A percentile compares a stretch with the other conserved stretches of the same genome.
phyloP scores from a whole-genome alignment of 192 early-diverging fungal genomes.

The Coemansia aciculifera region DNA sequence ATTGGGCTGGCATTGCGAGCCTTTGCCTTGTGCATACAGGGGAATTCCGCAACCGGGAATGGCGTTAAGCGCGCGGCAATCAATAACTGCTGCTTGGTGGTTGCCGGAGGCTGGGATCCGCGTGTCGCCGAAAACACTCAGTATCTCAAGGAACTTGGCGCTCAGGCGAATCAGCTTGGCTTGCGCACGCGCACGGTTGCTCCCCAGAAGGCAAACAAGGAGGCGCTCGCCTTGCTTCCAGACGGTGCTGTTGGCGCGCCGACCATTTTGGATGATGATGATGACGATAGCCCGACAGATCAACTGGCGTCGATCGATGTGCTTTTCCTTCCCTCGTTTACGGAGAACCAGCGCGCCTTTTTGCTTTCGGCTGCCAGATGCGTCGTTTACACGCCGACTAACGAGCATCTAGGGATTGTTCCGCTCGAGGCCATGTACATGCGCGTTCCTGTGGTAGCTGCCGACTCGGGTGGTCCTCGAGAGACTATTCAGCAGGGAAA shows the following conservation, averaged over 20 bases:
- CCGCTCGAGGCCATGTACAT: conserved; percentile 96
- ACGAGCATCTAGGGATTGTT: conserved; percentile 98
- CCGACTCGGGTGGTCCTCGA: conserved; percentile 80
- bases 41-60: neutral
- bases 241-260: conserved; percentile 14
- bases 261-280: conserved; percentile 12
- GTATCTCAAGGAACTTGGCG: conserved; percentile 70
- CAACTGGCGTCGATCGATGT: conserved; percentile 60
- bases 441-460: conserved; percentile 82
- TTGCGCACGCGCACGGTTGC: conserved; percentile 41
- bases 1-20: conserved; percentile 77
- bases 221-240: conserved; percentile 22
- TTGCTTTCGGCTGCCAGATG: conserved; percentile 64
- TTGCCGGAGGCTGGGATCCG: conserved; percentile 90
- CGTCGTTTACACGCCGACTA: conserved; percentile 86
- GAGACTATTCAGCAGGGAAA: conserved; percentile 73
- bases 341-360: conserved; percentile 73
- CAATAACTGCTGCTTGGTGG: conserved; percentile 56
- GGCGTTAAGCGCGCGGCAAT: neutral
- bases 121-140: conserved; percentile 87
- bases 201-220: conserved; percentile 12
- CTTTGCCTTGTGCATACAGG: conserved; percentile 52
- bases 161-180: conserved; percentile 52
- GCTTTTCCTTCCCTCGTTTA: conserved; percentile 87
- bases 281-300: neutral